phyloP scores from a whole-genome alignment of 169 alveolate genomes.

The Plasmodium falciparum region DNA sequence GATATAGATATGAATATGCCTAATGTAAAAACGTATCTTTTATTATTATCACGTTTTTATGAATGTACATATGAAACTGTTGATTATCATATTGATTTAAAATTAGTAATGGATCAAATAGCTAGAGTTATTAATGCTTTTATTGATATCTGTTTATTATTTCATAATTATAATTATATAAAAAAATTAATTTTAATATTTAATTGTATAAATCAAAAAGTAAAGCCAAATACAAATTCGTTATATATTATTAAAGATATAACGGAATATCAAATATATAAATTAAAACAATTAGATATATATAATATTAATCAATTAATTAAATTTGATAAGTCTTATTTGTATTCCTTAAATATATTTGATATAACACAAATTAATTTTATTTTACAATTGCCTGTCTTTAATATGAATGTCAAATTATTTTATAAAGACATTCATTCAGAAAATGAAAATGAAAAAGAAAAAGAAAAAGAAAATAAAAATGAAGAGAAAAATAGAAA shows the following conservation, averaged over 20 bases:
- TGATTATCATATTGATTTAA: constrained; percentile 91
- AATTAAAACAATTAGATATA: constrained; percentile 46
- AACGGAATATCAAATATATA: constrained; percentile 23
- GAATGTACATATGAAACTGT: constrained; percentile 91
- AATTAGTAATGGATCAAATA: constrained; percentile 89
- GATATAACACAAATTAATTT: constrained; percentile 39
- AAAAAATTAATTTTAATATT: constrained; percentile 57
- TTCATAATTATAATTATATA: constrained; percentile 70
- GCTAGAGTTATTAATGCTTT: constrained; percentile 90
- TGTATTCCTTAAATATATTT: constrained; percentile 56
- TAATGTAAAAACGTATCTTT: constrained; percentile 92
- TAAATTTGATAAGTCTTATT: constrained; percentile 31
- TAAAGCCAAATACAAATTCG: constrained; percentile 58
- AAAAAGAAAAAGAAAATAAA: neutral
- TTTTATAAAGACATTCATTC: constrained; percentile 14
- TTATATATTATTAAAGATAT: constrained; percentile 36
- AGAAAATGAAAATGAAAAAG: neutral
- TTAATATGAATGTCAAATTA: constrained; percentile 35
- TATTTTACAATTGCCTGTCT: constrained; percentile 37
- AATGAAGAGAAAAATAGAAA: neutral
- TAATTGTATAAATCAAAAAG: constrained; percentile 77
- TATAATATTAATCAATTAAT: constrained; percentile 33
- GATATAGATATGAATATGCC: constrained; percentile 92
- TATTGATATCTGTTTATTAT: constrained; percentile 82
- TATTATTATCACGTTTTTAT: constrained; percentile 84